Conservation (phyloP, 805 yeast genomes). For the Suhomyces tanzawaensis region DNA sequence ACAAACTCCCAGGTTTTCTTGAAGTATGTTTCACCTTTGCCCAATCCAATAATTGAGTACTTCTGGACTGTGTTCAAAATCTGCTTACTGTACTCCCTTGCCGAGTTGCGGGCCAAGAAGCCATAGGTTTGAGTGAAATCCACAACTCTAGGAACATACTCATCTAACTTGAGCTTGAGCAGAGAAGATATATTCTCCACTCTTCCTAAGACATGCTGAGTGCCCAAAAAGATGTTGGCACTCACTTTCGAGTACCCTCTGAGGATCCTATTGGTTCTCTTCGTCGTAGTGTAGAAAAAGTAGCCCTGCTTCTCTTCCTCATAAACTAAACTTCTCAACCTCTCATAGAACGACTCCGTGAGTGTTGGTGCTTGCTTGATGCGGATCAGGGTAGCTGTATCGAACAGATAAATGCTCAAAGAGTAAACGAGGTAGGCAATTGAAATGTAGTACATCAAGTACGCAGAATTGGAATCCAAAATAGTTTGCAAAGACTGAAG, state of each 20-base stretch:
- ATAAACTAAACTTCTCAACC: constrained; percentile 2
- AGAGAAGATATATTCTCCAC: not conserved
- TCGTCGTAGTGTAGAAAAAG: constrained; percentile 5
- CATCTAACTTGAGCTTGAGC: not conserved
- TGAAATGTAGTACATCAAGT: constrained; percentile 15
- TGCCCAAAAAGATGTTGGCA: not conserved
- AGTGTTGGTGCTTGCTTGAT: not conserved
- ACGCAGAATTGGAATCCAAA: constrained; percentile 17
- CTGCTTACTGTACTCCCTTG: not conserved
- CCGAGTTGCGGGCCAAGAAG: not conserved
- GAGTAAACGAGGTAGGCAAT: constrained; percentile 2
- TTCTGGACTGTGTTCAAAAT: not conserved
- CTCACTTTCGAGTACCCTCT: not conserved
- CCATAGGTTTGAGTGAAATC: not conserved
- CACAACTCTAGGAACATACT: not conserved
- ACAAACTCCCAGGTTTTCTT: too few relatives aligned
- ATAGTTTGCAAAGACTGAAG: constrained; percentile 7
- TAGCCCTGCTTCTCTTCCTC: constrained; percentile 1
- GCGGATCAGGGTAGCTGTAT: not conserved
- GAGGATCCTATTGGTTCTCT: constrained; percentile 2
- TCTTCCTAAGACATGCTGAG: not conserved
- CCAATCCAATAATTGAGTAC: not conserved
- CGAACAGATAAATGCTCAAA: not conserved
- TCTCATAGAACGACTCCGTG: not conserved
- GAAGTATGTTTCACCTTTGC: too few relatives aligned